A percentile compares a stretch with the other conserved stretches of the same genome.
Evolutionary conservation across 371 early-diverging fungal species (phyloP).

Genomic region (Mortierella sp.): DNA sequence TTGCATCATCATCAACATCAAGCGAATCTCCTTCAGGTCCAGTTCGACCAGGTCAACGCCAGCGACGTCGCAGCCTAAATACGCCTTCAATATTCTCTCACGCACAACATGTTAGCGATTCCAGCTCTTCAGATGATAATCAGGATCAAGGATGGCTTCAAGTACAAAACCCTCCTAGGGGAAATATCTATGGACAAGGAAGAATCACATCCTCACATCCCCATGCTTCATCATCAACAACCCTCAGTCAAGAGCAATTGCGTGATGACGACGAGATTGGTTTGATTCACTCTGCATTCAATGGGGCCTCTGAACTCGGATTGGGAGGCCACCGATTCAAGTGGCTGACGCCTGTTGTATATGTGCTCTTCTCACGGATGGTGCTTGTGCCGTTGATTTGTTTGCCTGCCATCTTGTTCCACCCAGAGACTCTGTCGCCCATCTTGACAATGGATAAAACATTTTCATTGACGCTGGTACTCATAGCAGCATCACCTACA

Average conservation of each 20-base stretch:
- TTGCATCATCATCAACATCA: conserved; percentile 25
- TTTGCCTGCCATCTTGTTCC: conserved; percentile 60
- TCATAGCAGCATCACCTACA: conserved; percentile 69
- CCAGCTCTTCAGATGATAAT: conserved; percentile 18
- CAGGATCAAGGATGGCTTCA: conserved; percentile 26
- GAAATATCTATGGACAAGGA: background rate
- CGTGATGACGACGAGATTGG: conserved; percentile 11
- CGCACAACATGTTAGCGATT: conserved; percentile 8
- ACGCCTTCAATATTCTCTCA: conserved; percentile 23
- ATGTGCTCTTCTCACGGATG: conserved; percentile 63
- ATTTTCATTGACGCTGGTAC: conserved; percentile 63
- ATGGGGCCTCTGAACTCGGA: conserved; percentile 10
- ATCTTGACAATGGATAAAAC: conserved; percentile 64
- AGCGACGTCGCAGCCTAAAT: conserved; percentile 16
- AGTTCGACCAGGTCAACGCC: conserved; percentile 3
- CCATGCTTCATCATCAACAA: conserved; percentile 19
- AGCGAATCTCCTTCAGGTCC: background rate
- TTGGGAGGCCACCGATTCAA: conserved; percentile 30
- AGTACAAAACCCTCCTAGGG: background rate
- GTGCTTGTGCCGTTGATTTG: conserved; percentile 61
- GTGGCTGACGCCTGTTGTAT: conserved; percentile 54
- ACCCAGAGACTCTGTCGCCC: conserved; percentile 56
- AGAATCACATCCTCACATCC: conserved; percentile 9
- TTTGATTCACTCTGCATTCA: conserved; percentile 1
- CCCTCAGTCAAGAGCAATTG: background rate